Conservation (phyloP, 495 filamentous ascomycete genomes). For the Hapsidospora chrysogenum region DNA sequence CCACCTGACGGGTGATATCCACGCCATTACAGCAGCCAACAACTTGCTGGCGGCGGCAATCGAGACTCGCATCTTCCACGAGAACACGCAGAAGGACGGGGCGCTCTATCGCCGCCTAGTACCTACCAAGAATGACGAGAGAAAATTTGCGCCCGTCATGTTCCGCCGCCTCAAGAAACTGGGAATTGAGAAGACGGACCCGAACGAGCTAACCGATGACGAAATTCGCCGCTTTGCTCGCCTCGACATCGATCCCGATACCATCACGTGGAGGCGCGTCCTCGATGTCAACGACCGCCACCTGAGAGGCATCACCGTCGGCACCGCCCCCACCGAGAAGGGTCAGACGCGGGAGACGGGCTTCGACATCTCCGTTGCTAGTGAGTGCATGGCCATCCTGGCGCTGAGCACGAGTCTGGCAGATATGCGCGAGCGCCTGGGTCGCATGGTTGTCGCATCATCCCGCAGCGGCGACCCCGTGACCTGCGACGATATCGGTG, state of each 20-base stretch:
- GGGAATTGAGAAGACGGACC: conserved; percentile 87
- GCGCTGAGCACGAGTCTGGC: conserved; percentile 74
- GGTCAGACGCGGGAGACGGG: conserved; percentile 69
- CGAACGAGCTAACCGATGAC: conserved; percentile 74
- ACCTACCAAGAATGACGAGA: conserved; percentile 75
- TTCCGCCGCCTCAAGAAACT: conserved; percentile 84
- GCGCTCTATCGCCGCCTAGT: conserved; percentile 80
- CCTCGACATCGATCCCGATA: conserved; percentile 88
- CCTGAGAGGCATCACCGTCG: conserved; percentile 72
- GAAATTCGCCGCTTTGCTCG: conserved; percentile 79
- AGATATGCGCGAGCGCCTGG: conserved; percentile 88
- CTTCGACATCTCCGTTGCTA: conserved; percentile 95
- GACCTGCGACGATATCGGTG: conserved; percentile 89
- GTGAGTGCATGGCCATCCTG: conserved; percentile 96
- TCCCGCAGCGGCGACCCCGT: conserved; percentile 76
- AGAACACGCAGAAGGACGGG: conserved; percentile 82
- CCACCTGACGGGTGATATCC: conserved; percentile 93
- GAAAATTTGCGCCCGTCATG: conserved; percentile 77
- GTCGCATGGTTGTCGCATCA: conserved; percentile 90
- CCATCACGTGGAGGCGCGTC: conserved; percentile 93
- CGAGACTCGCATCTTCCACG: conserved; percentile 96
- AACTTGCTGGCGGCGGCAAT: conserved; percentile 97
- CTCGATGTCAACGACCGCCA: conserved; percentile 95
- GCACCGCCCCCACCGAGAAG: conserved; percentile 79
- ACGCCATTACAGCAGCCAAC: conserved; percentile 93